phyloP scores from a whole-genome alignment of 441 rosid genomes.

The Sinapis alba region DNA sequence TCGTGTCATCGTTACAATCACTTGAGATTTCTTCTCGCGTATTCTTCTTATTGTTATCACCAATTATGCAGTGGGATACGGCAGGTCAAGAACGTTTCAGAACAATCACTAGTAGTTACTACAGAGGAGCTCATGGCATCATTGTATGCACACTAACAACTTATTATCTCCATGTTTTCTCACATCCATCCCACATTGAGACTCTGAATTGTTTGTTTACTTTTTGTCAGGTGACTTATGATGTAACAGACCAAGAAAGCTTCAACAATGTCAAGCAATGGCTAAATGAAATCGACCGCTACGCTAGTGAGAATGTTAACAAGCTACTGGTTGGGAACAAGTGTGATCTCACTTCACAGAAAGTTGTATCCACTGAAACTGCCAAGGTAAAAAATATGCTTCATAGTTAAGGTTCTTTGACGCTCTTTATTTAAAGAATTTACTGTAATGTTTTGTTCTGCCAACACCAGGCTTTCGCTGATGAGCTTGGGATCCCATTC shows the following conservation, averaged over 20 bases:
- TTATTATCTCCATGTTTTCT: not conserved
- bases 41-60: conserved; percentile 12
- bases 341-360: conserved; percentile 68
- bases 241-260: conserved; percentile 83
- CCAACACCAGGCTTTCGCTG: conserved; percentile 66
- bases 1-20: not conserved
- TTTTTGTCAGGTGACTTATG: conserved; percentile 63
- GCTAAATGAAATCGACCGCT: conserved; percentile 79
- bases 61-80: conserved; percentile 62
- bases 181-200: not conserved
- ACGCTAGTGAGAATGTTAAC: conserved; percentile 82
- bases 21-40: not conserved
- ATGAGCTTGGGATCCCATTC: conserved; percentile 78
- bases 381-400: conserved; percentile 52
- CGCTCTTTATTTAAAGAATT: not conserved
- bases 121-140: conserved; percentile 74
- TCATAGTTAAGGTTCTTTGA: not conserved
- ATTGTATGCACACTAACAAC: conserved; percentile 40
- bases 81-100: conserved; percentile 76
- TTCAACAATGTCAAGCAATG: conserved; percentile 84
- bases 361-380: conserved; percentile 72
- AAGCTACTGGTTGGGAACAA: conserved; percentile 83
- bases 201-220: not conserved
- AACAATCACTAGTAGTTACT: conserved; percentile 74
- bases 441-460: not conserved